Evolutionary conservation across 768 basidiomycete genomes (phyloP).

Genomic region (Mycena sanguinolenta): DNA sequence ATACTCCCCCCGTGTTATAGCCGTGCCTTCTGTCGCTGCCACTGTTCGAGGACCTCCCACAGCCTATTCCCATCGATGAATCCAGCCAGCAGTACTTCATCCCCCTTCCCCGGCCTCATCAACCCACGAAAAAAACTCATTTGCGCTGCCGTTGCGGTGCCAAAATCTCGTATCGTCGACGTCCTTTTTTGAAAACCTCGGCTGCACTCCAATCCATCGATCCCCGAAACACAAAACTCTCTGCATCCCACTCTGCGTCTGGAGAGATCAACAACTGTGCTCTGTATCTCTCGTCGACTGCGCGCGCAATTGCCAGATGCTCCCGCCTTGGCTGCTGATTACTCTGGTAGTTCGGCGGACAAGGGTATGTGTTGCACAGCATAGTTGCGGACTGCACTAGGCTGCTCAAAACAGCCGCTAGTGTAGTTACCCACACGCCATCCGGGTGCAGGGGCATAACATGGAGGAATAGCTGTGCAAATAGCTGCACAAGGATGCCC

Average conservation of each 20-base stretch:
- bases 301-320: slow-evolving; percentile 18
- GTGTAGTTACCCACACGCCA: slow-evolving; percentile 29
- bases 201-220: slow-evolving; percentile 27
- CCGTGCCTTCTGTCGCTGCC: slow-evolving; percentile 7
- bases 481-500: slow-evolving; percentile 20
- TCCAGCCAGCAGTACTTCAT: slow-evolving; percentile 25
- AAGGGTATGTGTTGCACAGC: slow-evolving; percentile 13
- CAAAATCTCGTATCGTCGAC: slow-evolving; percentile 18
- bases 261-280: slow-evolving; percentile 18
- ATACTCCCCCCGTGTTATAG: background rate
- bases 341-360: background rate
- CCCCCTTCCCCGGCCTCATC: slow-evolving; percentile 26
- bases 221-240: slow-evolving; percentile 25
- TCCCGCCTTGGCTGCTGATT: background rate
- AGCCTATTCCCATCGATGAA: slow-evolving; percentile 9
- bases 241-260: slow-evolving; percentile 19
- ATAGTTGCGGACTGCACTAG: slow-evolving; percentile 14
- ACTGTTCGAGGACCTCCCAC: slow-evolving; percentile 2
- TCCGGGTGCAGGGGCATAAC: slow-evolving; percentile 10
- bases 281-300: slow-evolving; percentile 9
- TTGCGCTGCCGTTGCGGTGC: slow-evolving; percentile 11
- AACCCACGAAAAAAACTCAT: slow-evolving; percentile 16
- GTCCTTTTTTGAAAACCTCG: slow-evolving; percentile 20
- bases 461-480: slow-evolving; percentile 19
- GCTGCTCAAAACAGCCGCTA: slow-evolving; percentile 28